phyloP scores from a whole-genome alignment of 352 stramenopile genomes.

The Phytophthora aleatoria region DNA sequence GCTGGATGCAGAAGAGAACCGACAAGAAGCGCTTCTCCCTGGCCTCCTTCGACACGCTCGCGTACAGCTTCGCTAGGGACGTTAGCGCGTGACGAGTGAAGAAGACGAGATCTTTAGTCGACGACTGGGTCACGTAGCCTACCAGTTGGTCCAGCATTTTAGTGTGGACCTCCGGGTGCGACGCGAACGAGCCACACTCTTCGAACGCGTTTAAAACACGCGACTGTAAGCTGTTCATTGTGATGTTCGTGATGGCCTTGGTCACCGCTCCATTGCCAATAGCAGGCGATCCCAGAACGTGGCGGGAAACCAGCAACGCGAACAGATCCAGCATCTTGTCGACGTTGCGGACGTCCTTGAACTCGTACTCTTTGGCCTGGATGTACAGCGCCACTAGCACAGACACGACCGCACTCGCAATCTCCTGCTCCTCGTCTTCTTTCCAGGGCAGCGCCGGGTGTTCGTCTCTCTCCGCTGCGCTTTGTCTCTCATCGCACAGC shows the following conservation, averaged over 20 bases:
- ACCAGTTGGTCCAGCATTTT: constrained; percentile 76
- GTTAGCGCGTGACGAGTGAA: constrained; percentile 80
- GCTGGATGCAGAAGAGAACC: constrained; percentile 71
- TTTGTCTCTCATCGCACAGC: constrained; percentile 55
- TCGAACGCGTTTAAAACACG: constrained; percentile 86
- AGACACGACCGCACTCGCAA: constrained; percentile 73
- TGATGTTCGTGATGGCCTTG: constrained; percentile 62
- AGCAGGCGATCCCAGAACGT: constrained; percentile 51
- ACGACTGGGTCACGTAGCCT: constrained; percentile 56
- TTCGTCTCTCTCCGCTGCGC: constrained; percentile 27
- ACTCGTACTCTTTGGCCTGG: constrained; percentile 77
- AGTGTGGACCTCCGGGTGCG: constrained; percentile 65
- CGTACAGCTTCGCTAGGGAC: constrained; percentile 79
- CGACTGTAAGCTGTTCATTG: constrained; percentile 83
- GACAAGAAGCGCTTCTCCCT: constrained; percentile 59
- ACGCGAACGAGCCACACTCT: constrained; percentile 73
- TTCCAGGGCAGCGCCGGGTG: constrained; percentile 33
- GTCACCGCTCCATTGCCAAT: constrained; percentile 35
- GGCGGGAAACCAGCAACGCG: constrained; percentile 59
- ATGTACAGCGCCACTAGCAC: constrained; percentile 80
- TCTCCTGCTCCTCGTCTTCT: constrained; percentile 84
- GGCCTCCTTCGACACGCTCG: constrained; percentile 57
- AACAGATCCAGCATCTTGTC: constrained; percentile 69
- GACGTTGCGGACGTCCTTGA: constrained; percentile 70
- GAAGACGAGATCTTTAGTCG: constrained; percentile 61